phyloP scores from a whole-genome alignment of 805 yeast genomes.

The Cyberlindnera meyerae region DNA sequence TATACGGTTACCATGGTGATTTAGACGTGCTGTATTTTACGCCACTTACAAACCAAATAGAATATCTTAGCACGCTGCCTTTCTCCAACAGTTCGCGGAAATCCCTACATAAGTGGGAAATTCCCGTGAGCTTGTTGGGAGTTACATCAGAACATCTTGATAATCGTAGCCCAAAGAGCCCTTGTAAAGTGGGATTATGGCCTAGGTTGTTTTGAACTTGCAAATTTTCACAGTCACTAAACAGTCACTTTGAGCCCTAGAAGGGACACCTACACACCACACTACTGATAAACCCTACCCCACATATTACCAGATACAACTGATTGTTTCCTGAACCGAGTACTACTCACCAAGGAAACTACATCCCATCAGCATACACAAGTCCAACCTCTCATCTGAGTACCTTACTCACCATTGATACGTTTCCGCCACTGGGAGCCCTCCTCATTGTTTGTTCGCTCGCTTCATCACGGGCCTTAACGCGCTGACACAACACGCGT shows the following conservation, averaged over 20 bases:
- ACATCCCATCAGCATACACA: too few relatives aligned
- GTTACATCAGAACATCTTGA: constrained; percentile 2
- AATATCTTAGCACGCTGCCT: constrained; percentile 1
- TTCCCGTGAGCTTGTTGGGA: too few relatives aligned
- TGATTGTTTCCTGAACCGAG: too few relatives aligned
- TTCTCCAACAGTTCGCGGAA: constrained; percentile 11
- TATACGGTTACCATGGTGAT: not conserved
- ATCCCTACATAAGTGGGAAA: constrained; percentile 3
- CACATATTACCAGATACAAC: not conserved
- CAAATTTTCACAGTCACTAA: constrained; percentile 31
- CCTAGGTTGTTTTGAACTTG: not conserved
- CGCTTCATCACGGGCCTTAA: not conserved
- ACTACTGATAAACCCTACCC: constrained; percentile 4
- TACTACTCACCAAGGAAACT: too few relatives aligned
- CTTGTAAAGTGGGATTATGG: constrained; percentile 1
- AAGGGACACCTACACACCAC: constrained; percentile 21
- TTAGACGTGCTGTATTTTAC: constrained; percentile 1
- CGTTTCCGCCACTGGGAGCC: not conserved
- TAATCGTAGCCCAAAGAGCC: not conserved
- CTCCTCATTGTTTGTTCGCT: not conserved
- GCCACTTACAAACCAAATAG: not conserved
- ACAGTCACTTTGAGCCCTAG: constrained; percentile 23
- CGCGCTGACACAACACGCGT: constrained; percentile 2
- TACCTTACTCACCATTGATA: too few relatives aligned
- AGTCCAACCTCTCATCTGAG: too few relatives aligned